phyloP scores from a whole-genome alignment of 345 rosid genomes.

The Nephelium lappaceum region DNA sequence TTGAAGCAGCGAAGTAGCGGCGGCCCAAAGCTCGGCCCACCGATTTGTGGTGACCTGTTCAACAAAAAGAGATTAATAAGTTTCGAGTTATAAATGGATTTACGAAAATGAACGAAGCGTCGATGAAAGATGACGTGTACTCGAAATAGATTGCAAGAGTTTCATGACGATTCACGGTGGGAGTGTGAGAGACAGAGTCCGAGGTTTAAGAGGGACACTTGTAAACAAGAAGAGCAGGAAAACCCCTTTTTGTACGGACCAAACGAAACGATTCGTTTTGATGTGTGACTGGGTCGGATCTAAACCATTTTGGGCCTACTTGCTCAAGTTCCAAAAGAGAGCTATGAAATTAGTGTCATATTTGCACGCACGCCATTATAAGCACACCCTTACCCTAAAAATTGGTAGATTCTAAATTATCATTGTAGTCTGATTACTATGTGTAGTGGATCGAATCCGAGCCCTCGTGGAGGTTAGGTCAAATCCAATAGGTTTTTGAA shows the following conservation, averaged over 20 bases:
- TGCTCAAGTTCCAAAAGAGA: no score
- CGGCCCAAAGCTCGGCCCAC: slow-evolving; percentile 49
- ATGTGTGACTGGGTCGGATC: neutral
- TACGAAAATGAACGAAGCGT: neutral
- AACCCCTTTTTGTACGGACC: neutral
- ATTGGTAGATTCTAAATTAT: no score
- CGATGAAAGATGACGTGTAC: slow-evolving; percentile 19
- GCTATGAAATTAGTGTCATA: no score
- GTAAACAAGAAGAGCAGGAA: neutral
- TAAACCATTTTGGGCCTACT: neutral
- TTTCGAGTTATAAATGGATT: neutral
- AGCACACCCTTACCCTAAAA: no score
- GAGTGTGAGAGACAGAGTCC: neutral
- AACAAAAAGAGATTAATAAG: neutral
- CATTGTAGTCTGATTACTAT: no score
- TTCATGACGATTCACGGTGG: slow-evolving; percentile 42
- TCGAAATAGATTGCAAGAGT: slow-evolving; percentile 49
- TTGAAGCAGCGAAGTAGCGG: slow-evolving; percentile 52
- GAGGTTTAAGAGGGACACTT: neutral
- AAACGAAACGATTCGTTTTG: neutral
- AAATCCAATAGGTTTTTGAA: no score
- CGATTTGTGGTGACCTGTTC: slow-evolving; percentile 46
- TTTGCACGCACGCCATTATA: no score
- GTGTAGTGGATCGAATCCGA: no score
- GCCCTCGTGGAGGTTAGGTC: no score